Base-by-base conservation (phyloP, 805 yeast species). In the Candida glaebosa region DNA sequence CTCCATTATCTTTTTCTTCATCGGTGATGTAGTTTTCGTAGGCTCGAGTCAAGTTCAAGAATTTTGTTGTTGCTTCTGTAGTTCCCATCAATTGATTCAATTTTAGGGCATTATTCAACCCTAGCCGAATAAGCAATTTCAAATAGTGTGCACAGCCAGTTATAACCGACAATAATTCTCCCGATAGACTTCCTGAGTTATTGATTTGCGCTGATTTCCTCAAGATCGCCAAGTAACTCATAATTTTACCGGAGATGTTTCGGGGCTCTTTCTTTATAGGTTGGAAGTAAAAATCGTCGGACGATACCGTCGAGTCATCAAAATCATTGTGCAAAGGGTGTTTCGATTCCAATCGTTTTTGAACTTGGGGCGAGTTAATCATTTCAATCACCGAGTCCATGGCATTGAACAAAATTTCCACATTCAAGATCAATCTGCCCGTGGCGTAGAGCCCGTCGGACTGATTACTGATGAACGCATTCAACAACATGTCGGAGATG, bases 101-200 rank as follows among this genome's bases (percentile, higher is more conserved):
- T 42, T 76, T 81, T n/a, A 93, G 67, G 0, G 96, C 87, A 49
- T 81, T 80, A 44, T 80, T 76, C 32, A 93, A 73, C 0, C 96
- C 93, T 54, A 80, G 79, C 47, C 97, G 71, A 3, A 91, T 84
- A 17, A 93, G 67, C 5, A 91, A 71, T 60, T 93, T 93, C 53
- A 93, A 70, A 61, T 89, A 91, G 58, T 93, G 98, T 0, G 99
- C 97, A 51, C 91, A 69, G 0, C 95, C 89, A 1, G 96, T 87
- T 4, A 90, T 90, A 8, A 90, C 79, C 0, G 91, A 79, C 50
- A 93, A 73, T 31, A 91, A 57, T 41, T 81, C 83, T 3, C 85
- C 82, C 0, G 89, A 78, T 31, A 76, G 65, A 34, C 74, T 48
- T 48, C 73, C 73, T 3, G 71, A 64, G 7, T 59, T 52, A 2